Percentiles rank a stretch among this genome's conserved stretches.
Conservation (phyloP, 2,329 filamentous ascomycete species). For the Aspergillus sp. region DNA sequence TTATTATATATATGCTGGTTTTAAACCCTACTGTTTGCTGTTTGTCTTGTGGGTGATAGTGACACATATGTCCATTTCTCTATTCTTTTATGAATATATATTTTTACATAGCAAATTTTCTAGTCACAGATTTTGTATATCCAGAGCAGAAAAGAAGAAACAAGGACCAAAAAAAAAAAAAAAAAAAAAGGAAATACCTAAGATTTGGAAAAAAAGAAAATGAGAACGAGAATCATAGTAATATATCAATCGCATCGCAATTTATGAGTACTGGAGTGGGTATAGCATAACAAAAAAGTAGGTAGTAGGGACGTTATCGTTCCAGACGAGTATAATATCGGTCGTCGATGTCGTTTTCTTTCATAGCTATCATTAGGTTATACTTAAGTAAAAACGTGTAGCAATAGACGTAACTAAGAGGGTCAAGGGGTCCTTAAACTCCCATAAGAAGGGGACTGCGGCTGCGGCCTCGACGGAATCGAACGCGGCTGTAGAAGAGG, state of each 20-base stretch:
- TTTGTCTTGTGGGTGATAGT: neutral
- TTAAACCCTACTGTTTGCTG: neutral
- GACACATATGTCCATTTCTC: neutral
- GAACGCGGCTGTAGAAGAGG: conserved; percentile 11
- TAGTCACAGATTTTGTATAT: neutral
- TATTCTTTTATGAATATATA: neutral
- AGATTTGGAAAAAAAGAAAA: neutral
- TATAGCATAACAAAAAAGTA: neutral
- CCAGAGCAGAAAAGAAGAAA: neutral
- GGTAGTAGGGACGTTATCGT: neutral
- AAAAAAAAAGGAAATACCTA: neutral
- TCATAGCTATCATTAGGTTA: neutral
- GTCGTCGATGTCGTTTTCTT: neutral
- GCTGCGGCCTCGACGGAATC: neutral
- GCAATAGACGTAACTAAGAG: neutral
- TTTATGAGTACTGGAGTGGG: neutral
- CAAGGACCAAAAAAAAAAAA: neutral
- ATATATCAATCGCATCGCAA: neutral
- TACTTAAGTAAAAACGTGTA: neutral
- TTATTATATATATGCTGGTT: neutral
- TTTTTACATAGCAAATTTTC: neutral
- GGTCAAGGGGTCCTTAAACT: neutral
- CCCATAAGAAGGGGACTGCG: neutral
- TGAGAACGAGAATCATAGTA: neutral
- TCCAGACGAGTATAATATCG: neutral